A percentile compares a stretch with the other conserved stretches of the same genome.
phyloP scores from a whole-genome alignment of 1,284 basidiomycete species.

The Sanguinoderma infundibulare region DNA sequence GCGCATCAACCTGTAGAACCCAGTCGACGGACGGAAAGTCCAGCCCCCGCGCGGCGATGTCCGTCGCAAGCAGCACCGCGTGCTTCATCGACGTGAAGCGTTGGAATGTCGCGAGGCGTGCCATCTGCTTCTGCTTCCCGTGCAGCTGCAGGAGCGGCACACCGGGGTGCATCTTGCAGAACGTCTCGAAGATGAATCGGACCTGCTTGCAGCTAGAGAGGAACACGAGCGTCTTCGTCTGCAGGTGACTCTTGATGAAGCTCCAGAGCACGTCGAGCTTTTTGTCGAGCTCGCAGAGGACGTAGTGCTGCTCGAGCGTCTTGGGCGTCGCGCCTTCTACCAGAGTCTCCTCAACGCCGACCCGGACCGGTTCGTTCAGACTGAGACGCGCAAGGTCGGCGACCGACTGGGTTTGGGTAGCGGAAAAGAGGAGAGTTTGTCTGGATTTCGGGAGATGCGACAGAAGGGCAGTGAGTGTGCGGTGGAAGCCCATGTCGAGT shows the following conservation, averaged over 20 bases:
- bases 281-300: constrained; percentile 81
- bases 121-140: constrained; percentile 96
- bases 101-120: constrained; percentile 82
- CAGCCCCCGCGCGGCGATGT: constrained; percentile 95
- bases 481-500: constrained; percentile 94
- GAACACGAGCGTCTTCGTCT: constrained; percentile 93
- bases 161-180: constrained; percentile 95
- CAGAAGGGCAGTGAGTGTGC: constrained; percentile 89
- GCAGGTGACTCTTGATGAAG: constrained; percentile 94
- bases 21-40: constrained; percentile 98
- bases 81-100: constrained; percentile 82
- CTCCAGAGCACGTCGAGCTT: constrained; percentile 95
- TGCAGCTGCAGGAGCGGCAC: constrained; percentile 91
- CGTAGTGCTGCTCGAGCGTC: constrained; percentile 91
- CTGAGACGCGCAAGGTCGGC: constrained; percentile 90
- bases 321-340: constrained; percentile 56
- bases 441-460: constrained; percentile 85
- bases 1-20: constrained; percentile 97
- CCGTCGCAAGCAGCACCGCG: constrained; percentile 92
- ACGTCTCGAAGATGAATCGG: constrained; percentile 96
- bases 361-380: constrained; percentile 81
- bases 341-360: constrained; percentile 64
- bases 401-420: constrained; percentile 94
- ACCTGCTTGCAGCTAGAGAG: constrained; percentile 97
- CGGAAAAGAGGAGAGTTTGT: constrained; percentile 96